phyloP scores from a whole-genome alignment of 306 rosid genomes.

The Glycine latifolia region DNA sequence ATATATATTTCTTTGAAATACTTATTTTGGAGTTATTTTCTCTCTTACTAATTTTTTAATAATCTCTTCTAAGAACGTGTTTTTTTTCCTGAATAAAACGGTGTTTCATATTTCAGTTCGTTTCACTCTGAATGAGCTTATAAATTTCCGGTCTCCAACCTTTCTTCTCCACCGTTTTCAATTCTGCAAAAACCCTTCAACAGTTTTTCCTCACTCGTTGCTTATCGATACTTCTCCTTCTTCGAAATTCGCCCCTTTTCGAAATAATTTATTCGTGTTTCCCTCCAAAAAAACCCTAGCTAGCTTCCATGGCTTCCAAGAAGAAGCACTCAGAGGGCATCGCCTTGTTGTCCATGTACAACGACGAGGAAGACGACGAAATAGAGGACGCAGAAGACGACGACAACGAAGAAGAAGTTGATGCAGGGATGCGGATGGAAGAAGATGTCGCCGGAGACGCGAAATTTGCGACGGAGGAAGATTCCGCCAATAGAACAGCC shows the following conservation, averaged over 20 bases:
- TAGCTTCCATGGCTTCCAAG: constrained; percentile 69
- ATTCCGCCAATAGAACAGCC: constrained; percentile 45
- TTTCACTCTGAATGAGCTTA: neutral
- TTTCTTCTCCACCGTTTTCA: neutral
- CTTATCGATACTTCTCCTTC: neutral
- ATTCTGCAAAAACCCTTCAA: neutral
- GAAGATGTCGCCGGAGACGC: constrained; percentile 36
- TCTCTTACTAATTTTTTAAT: no score
- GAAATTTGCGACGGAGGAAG: constrained; percentile 55
- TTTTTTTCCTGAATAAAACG: no score
- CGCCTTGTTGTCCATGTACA: constrained; percentile 78
- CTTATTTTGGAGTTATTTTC: no score
- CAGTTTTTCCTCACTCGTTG: neutral
- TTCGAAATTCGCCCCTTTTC: neutral
- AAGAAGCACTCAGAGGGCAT: constrained; percentile 81
- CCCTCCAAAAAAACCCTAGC: constrained; percentile 40
- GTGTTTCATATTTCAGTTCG: no score
- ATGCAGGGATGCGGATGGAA: neutral
- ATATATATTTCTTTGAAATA: neutral
- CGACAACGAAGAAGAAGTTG: constrained; percentile 56
- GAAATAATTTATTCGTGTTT: neutral
- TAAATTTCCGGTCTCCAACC: neutral
- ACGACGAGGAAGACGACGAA: constrained; percentile 76
- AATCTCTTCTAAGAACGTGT: no score
- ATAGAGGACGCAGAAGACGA: constrained; percentile 61